Percentiles rank a stretch among this genome's conserved stretches.
Conservation (phyloP, 75 land plant species). For the Cryptomeria japonica region DNA sequence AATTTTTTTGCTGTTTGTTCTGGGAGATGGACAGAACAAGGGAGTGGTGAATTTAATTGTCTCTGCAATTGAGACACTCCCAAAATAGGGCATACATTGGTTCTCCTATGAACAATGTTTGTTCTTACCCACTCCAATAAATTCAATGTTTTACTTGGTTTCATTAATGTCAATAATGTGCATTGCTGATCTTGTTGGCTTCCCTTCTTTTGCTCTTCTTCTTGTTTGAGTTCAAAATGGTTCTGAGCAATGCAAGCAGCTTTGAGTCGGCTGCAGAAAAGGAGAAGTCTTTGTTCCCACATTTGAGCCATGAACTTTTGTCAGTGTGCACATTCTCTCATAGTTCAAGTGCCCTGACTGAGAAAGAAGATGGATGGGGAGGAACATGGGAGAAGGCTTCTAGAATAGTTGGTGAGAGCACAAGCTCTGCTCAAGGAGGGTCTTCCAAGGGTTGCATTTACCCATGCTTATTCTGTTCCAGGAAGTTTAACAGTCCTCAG, state of each 20-base stretch:
- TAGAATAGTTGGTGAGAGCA: too few relatives aligned
- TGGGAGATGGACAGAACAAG: too few relatives aligned
- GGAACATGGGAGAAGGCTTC: too few relatives aligned
- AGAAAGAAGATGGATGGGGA: too few relatives aligned
- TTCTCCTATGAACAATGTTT: not conserved
- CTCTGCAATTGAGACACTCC: too few relatives aligned
- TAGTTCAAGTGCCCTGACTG: too few relatives aligned
- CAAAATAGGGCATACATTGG: too few relatives aligned
- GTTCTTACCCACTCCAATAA: not conserved
- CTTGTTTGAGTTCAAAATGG: not conserved
- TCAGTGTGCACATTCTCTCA: not conserved
- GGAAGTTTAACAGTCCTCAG: slow-evolving; percentile 33
- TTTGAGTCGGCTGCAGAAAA: not conserved
- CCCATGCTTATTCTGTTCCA: slow-evolving; percentile 29
- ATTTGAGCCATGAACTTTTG: not conserved
- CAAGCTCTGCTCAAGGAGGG: slow-evolving; percentile 2
- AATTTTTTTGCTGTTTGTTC: too few relatives aligned
- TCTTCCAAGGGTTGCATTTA: slow-evolving; percentile 17
- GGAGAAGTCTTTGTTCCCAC: not conserved
- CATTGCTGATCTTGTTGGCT: slow-evolving; percentile 1
- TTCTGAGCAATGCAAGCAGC: slow-evolving; percentile 1
- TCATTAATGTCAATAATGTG: not conserved
- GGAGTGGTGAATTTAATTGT: too few relatives aligned
- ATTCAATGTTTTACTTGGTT: not conserved
- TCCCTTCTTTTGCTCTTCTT: not conserved